Base-by-base conservation (phyloP, 2,329 filamentous ascomycete genomes). In the Metarhizium anisopliae region DNA sequence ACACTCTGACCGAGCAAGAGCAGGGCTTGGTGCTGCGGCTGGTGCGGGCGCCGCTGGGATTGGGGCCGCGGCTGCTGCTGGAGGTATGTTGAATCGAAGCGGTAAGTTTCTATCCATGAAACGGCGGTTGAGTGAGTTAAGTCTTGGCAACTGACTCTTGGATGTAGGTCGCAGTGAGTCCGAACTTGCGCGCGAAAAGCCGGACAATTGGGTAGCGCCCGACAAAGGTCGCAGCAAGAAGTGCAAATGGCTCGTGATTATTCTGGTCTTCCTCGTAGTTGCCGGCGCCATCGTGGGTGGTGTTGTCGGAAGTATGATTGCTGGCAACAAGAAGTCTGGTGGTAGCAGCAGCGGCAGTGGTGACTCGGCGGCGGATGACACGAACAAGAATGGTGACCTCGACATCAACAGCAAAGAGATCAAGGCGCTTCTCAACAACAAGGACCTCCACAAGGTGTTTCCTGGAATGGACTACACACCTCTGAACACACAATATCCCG, bases 401-500 rank as follows among this genome's bases (percentile, higher is more conserved):
- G 73, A 78, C 69, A 84, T 85, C 68, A 75, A 93, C 69, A 95
- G 90, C 8, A 62, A 73, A 1, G 88, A 95, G 71, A 95, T 96
- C 72, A 80, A 95, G 74, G 77, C 78, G 3, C 77, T 97, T 14
- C 77, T 96, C 76, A 86, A 88, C 74, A 96, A 96, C 70, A 68
- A 77, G 0, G 74, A 91, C 60, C 78, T 97, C 29, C 90, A 96
- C 78, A 95, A 90, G 70, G 90, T 97, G 2, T 97, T 97, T 69
- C 89, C 91, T 0, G 93, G 91, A 30, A 89, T 97, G 73, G 93
- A 96, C 72, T 97, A 97, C 69, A 97, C 93, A 0, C 91, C 93
- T 0, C 81, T 94, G 69, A 91, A 95, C 67, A 84, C 90, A 0
- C 92, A 96, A 70, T 96, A 93, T 64, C 93, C 93, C 2, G 85